Conservation (phyloP, 257 asterid genomes). For the Solanum tarijense region DNA sequence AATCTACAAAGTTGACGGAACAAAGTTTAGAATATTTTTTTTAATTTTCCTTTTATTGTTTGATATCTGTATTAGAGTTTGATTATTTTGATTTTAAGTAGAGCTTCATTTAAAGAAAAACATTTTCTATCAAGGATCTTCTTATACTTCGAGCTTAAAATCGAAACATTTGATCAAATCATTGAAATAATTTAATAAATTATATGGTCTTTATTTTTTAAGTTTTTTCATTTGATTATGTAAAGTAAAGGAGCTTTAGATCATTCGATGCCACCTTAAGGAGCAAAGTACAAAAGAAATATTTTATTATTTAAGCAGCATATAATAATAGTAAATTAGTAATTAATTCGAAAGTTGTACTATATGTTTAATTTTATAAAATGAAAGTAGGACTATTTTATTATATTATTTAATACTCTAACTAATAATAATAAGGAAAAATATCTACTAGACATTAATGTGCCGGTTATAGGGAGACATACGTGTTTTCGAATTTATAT, state of each 20-base stretch:
- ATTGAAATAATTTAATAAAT: background rate
- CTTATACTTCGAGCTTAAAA: too few relatives aligned
- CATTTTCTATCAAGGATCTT: too few relatives aligned
- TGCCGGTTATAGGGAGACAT: background rate
- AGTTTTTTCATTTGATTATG: background rate
- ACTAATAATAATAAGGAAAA: background rate
- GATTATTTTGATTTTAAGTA: too few relatives aligned
- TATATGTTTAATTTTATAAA: background rate
- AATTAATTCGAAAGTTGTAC: background rate
- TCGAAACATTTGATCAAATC: too few relatives aligned
- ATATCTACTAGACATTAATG: background rate
- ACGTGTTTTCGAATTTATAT: background rate
- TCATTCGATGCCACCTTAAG: conserved; percentile 1
- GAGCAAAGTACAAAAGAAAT: background rate
- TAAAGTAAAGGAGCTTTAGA: background rate
- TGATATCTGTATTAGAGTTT: accelerated
- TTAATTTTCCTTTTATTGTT: accelerated
- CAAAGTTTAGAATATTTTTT: background rate
- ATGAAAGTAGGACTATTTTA: background rate
- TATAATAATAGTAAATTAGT: background rate
- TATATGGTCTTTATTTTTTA: background rate
- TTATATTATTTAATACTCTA: background rate
- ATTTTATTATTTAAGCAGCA: background rate
- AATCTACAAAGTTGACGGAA: background rate
- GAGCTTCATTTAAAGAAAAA: accelerated